Conservation (phyloP, 2,329 filamentous ascomycete genomes). For the Berkeleyomyces basicola region DNA sequence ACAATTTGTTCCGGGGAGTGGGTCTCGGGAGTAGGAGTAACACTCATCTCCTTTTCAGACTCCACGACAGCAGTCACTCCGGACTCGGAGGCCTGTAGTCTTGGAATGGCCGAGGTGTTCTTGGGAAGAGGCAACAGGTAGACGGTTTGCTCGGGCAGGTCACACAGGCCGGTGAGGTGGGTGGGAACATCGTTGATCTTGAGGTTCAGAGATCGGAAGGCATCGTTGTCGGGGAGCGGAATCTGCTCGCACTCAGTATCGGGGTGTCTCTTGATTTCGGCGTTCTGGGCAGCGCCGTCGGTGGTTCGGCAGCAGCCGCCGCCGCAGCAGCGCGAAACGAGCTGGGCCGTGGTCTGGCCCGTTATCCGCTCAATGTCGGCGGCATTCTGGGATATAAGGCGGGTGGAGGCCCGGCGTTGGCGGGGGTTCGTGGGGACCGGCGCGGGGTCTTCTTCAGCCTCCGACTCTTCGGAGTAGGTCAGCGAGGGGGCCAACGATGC, state of each 20-base stretch:
- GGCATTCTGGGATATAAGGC: constrained; percentile 46
- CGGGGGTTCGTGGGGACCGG: constrained; percentile 26
- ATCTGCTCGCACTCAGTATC: constrained; percentile 30
- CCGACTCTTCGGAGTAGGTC: constrained; percentile 46
- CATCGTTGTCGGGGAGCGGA: constrained; percentile 59
- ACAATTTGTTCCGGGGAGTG: constrained; percentile 14
- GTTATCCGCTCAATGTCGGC: constrained; percentile 47
- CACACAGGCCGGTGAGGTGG: constrained; percentile 50
- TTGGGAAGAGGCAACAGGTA: constrained; percentile 44
- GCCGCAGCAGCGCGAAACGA: constrained; percentile 47
- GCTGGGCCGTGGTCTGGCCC: constrained; percentile 43
- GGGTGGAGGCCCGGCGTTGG: constrained; percentile 50
- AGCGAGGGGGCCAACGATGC: constrained; percentile 43
- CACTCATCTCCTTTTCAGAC: background rate
- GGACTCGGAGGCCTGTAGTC: constrained; percentile 5
- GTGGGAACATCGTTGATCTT: constrained; percentile 61
- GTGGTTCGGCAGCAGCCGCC: constrained; percentile 45
- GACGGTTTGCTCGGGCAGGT: constrained; percentile 46
- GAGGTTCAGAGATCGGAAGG: constrained; percentile 64
- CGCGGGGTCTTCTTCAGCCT: constrained; percentile 37
- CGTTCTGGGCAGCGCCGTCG: constrained; percentile 26
- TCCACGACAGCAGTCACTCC: constrained; percentile 1
- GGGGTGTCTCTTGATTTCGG: constrained; percentile 20
- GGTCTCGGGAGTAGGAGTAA: constrained; percentile 11
- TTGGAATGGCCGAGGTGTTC: constrained; percentile 15